Conservation (phyloP, 2,329 filamentous ascomycete species). For the Stachybotrys chlorohalonatus region DNA sequence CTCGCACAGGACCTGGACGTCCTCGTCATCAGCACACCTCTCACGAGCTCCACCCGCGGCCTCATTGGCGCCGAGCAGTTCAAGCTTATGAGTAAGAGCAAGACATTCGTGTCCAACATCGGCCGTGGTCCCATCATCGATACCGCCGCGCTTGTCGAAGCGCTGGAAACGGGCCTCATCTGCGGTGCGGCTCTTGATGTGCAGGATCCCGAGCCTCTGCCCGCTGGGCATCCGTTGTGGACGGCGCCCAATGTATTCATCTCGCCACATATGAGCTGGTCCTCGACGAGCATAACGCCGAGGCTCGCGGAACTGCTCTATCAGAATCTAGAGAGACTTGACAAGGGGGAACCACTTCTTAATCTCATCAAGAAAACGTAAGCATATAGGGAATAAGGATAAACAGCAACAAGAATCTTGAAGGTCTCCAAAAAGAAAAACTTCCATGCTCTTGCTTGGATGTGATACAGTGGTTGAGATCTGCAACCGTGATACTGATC, state of each 20-base stretch:
- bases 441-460: too few species aligned
- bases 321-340: slow-evolving; percentile 18
- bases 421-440: too few species aligned
- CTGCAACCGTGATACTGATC: too few species aligned
- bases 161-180: slow-evolving; percentile 32
- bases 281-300: slow-evolving; percentile 16
- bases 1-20: slow-evolving; percentile 32
- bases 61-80: slow-evolving; percentile 36
- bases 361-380: slow-evolving; percentile 9
- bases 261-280: slow-evolving; percentile 28
- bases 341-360: slow-evolving; percentile 16
- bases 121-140: slow-evolving; percentile 41
- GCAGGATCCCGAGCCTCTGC: slow-evolving; percentile 63
- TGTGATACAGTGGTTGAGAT: too few species aligned
- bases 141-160: slow-evolving; percentile 43
- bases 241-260: slow-evolving; percentile 54
- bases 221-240: slow-evolving; percentile 55
- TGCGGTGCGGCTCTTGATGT: slow-evolving; percentile 61
- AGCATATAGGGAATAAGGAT: background rate
- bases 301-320: slow-evolving; percentile 16
- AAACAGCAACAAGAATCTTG: too few species aligned
- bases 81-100: slow-evolving; percentile 23
- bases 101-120: slow-evolving; percentile 57
- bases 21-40: slow-evolving; percentile 31
- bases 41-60: slow-evolving; percentile 25